phyloP scores from a whole-genome alignment of 1,139 yeast species.

The Taphrina confusa region DNA sequence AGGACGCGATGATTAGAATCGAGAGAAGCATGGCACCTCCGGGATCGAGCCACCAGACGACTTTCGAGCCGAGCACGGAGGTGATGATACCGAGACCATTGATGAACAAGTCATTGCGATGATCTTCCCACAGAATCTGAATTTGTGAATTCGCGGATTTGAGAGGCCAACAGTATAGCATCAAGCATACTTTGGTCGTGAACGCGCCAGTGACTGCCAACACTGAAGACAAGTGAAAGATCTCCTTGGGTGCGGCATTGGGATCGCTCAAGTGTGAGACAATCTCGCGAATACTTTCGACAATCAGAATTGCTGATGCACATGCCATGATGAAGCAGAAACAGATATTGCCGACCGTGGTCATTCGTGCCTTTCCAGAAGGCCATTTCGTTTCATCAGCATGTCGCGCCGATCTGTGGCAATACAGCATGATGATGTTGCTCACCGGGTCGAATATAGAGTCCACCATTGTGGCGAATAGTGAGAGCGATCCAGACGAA shows the following conservation, averaged over 20 bases:
- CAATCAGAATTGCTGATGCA: slow-evolving; percentile 39
- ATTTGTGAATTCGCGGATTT: slow-evolving; percentile 36
- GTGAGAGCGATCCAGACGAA: slow-evolving; percentile 40
- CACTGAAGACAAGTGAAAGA: slow-evolving; percentile 35
- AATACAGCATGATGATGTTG: slow-evolving; percentile 37
- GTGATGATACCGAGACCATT: slow-evolving; percentile 40
- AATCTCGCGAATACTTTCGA: slow-evolving; percentile 38
- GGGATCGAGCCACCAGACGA: slow-evolving; percentile 41
- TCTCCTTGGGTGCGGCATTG: slow-evolving; percentile 1
- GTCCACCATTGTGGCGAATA: slow-evolving; percentile 40
- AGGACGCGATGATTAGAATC: slow-evolving; percentile 34
- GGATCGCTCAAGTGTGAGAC: slow-evolving; percentile 23
- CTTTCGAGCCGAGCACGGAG: slow-evolving; percentile 38
- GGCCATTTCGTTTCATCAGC: slow-evolving; percentile 38
- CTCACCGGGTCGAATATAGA: slow-evolving; percentile 40
- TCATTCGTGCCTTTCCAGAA: slow-evolving; percentile 39
- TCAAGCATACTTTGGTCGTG: slow-evolving; percentile 37
- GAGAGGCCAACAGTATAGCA: slow-evolving; percentile 39
- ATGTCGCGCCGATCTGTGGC: slow-evolving; percentile 37
- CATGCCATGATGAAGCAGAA: slow-evolving; percentile 40
- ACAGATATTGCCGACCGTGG: slow-evolving; percentile 39
- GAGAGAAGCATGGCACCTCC: slow-evolving; percentile 39
- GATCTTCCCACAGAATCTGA: slow-evolving; percentile 40
- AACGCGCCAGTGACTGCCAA: slow-evolving; percentile 39
- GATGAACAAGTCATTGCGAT: slow-evolving; percentile 40